A percentile compares a stretch with the other conserved stretches of the same genome.
Conservation (phyloP, 176 grass and related monocot genomes). For the Alopecurus myosuroides region DNA sequence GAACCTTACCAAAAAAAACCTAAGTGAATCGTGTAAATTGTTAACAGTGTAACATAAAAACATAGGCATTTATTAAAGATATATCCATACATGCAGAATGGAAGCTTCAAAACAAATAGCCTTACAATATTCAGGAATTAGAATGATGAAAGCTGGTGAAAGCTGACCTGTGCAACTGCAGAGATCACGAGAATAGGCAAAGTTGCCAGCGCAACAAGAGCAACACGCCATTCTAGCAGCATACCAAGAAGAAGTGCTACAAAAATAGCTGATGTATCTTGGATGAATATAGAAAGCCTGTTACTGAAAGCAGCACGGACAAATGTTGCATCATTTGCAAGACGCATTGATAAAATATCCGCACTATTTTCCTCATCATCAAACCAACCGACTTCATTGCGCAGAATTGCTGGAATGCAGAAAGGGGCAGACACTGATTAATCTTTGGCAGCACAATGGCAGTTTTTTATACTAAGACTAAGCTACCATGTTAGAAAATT, state of each 20-base stretch:
- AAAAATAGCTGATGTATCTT: conserved; percentile 79
- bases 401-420: conserved; percentile 71
- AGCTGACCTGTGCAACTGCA: conserved; percentile 88
- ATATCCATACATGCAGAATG: neutral
- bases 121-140: neutral
- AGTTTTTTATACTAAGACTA: neutral
- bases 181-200: conserved; percentile 76
- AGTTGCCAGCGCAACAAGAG: conserved; percentile 85
- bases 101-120: neutral
- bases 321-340: conserved; percentile 96
- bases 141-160: conserved; percentile 5
- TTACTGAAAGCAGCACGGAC: conserved; percentile 98
- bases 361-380: conserved; percentile 94
- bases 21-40: neutral
- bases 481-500: neutral
- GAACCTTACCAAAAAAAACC: neutral
- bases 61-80: neutral
- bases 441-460: neutral
- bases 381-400: conserved; percentile 98
- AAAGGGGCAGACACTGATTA: conserved; percentile 18
- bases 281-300: conserved; percentile 91
- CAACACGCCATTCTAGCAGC: conserved; percentile 84
- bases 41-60: neutral
- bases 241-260: conserved; percentile 95
- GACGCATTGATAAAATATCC: conserved; percentile 83